Conservation (phyloP, 73 alveolate species). For the Diophrys sp. region DNA sequence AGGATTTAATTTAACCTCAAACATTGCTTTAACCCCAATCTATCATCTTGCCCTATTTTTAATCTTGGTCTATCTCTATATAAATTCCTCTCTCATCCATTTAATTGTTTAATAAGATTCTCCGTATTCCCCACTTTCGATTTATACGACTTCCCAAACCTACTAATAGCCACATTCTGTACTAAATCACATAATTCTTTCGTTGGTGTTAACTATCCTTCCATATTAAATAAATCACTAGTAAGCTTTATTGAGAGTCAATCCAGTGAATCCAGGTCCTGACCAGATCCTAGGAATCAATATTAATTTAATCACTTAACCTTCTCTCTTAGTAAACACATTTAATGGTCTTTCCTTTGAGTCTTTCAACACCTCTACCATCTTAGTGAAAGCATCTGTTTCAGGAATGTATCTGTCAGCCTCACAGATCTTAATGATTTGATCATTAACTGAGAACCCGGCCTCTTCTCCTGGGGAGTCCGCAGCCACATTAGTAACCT, state of each 20-base stretch:
- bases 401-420: neutral
- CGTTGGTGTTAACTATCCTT: too few relatives aligned
- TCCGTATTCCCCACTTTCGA: too few relatives aligned
- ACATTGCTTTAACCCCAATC: too few relatives aligned
- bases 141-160: too few relatives aligned
- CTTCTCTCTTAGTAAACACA: neutral
- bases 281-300: neutral
- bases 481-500: neutral
- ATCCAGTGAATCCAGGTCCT: neutral
- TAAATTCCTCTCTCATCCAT: too few relatives aligned
- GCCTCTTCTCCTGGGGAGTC: constrained; percentile 2
- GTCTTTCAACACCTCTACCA: neutral
- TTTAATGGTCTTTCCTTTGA: neutral
- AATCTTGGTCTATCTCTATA: too few relatives aligned
- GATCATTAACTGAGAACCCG: neutral
- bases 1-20: too few relatives aligned
- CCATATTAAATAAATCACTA: neutral
- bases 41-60: too few relatives aligned
- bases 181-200: too few relatives aligned
- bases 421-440: neutral
- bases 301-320: neutral
- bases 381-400: neutral
- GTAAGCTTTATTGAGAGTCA: neutral
- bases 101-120: too few relatives aligned
- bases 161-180: too few relatives aligned